phyloP scores from a whole-genome alignment of 129 eudicot genomes.

The Saussurea involucrata region DNA sequence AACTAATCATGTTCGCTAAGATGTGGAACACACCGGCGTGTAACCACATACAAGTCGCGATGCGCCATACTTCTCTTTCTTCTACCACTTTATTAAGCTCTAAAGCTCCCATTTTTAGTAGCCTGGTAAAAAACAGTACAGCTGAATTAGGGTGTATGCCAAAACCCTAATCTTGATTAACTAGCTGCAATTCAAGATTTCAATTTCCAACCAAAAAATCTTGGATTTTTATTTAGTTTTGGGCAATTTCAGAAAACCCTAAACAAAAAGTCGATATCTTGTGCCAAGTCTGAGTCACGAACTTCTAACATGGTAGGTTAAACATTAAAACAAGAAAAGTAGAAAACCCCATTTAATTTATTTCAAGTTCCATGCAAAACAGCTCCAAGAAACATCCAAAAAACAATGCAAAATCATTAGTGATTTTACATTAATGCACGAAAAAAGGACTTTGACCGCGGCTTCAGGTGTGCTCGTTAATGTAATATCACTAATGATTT shows the following conservation, averaged over 20 bases:
- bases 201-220: neutral
- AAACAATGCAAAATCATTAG: neutral
- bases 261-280: no score
- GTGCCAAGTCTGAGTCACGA: no score
- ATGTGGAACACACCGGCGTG: slow-evolving; percentile 86
- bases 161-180: neutral
- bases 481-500: no score
- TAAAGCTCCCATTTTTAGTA: slow-evolving; percentile 59
- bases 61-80: slow-evolving; percentile 50
- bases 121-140: slow-evolving; percentile 28
- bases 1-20: slow-evolving; percentile 71
- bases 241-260: neutral
- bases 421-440: no score
- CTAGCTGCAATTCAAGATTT: neutral
- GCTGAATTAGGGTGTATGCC: neutral
- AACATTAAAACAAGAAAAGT: neutral
- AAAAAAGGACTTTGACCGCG: no score
- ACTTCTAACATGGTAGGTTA: neutral
- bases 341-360: neutral
- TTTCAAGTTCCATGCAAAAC: neutral
- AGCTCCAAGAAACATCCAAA: neutral
- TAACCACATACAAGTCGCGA: slow-evolving; percentile 72
- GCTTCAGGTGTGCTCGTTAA: no score
- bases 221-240: no score
- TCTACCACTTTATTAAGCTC: slow-evolving; percentile 47